Base-by-base conservation (phyloP, 2,329 filamentous ascomycete genomes). In the Chalara sp. region DNA sequence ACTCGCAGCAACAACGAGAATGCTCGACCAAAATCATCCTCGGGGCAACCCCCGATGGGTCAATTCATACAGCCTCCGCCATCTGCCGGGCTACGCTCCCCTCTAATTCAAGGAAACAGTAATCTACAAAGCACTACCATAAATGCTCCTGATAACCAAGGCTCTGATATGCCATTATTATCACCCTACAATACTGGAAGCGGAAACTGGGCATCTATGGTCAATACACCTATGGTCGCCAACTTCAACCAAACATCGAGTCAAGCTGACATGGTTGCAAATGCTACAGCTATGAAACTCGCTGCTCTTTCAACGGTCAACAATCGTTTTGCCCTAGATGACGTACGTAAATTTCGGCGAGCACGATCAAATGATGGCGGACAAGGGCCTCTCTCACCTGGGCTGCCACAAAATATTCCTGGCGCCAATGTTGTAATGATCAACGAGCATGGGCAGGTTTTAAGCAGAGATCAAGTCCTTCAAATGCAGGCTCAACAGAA, bases 261-360 rank as follows among this genome's bases (percentile, higher is more conserved):
- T 49, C 71, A 76, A 12, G 69, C 68, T 55, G 91, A 96, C 67
- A 91, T 90, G 12, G 93, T 99, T 64, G 97, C 97, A 92, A 87
- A 99, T 52, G 93, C 93, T 53, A 99, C 97, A 66, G 93, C 93
- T 28, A 99, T 99, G 93, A 99, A 99, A 70, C 80, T 99, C 47
- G 93, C 93, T 44, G 93, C 93, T 13, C 76, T 99, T 44, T 97
- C 92, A 5, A 99, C 93, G 3, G 93, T 99, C 46, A 99, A 97
- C 74, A 99, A 97, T 69, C 87, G 93, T 41, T 96, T 99, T 63
- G 91, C 93, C 48, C 77, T 99, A 53, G 93, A 99, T 63, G 93
- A 99, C 67, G 92, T 95, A 55, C 89, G 91, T 64, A 97, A 97
- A 72, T 97, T 93, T 70, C 89, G 93, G 57, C 87, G 92, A 53